phyloP scores from a whole-genome alignment of 495 filamentous ascomycete genomes.

The Beverwykella pulmonaria region DNA sequence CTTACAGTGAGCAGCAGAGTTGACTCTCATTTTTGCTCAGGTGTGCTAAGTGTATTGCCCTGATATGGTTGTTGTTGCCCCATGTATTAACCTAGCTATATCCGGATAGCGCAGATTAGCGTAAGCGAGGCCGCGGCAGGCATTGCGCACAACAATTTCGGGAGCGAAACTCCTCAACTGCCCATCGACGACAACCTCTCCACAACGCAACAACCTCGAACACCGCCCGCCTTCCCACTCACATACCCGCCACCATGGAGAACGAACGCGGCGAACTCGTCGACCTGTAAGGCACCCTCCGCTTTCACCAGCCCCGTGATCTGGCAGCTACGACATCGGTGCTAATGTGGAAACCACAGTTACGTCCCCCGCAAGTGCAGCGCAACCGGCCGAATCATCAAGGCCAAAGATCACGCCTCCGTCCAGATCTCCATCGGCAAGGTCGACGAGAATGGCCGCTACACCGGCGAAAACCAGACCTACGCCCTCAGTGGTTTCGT shows the following conservation, averaged over 20 bases:
- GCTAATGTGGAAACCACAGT: slow-evolving; percentile 50
- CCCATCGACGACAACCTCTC: slow-evolving; percentile 5
- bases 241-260: slow-evolving; percentile 62
- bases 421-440: slow-evolving; percentile 53
- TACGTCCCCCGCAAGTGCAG: slow-evolving; percentile 89
- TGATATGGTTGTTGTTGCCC: neutral
- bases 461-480: slow-evolving; percentile 95
- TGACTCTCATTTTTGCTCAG: too few relatives aligned
- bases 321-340: neutral
- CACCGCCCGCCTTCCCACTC: slow-evolving; percentile 7
- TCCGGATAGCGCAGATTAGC: neutral
- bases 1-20: too few relatives aligned
- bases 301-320: neutral
- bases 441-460: slow-evolving; percentile 46
- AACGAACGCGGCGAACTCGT: slow-evolving; percentile 99
- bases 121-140: slow-evolving; percentile 7
- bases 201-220: slow-evolving; percentile 1
- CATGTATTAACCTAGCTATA: neutral
- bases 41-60: too few relatives aligned
- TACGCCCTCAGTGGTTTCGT: slow-evolving; percentile 98
- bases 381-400: slow-evolving; percentile 79
- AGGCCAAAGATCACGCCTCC: slow-evolving; percentile 76
- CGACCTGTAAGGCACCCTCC: slow-evolving; percentile 75
- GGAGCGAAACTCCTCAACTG: neutral
- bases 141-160: slow-evolving; percentile 8